Base-by-base conservation (phyloP, 257 asterid genomes). In the Solanum medicagineum region DNA sequence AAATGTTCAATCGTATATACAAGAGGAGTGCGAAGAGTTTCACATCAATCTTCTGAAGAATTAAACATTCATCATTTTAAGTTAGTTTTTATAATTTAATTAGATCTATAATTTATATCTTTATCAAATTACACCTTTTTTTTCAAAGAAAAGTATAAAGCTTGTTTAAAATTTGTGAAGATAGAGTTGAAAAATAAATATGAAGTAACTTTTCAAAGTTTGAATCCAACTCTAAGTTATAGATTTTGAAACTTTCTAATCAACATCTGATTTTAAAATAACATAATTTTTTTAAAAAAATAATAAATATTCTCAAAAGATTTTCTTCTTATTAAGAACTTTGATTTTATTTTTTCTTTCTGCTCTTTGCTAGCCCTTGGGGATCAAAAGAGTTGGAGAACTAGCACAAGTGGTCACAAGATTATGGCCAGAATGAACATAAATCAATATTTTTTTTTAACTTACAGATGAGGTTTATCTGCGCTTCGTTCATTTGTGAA, bases 1-100 rank as follows among this genome's bases (percentile, higher is more conserved):
- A 60, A 1, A n/a, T 59, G 8, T 4, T 0, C 0, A 12, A n/a
- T 59, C 1, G 9, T 1, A 0, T n/a, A 15, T 0, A 0, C 10
- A 10, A n/a, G 3, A 29, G 22, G 10, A 10, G 15, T 59, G 66
- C 4, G 66, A 60, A 10, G 32, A n/a, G 8, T n/a, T 0, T n/a
- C 3, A 0, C 8, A 60, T 60, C 47, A 10, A 10, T 6, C 29
- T 20, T 9, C 20, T 20, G 1, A 20, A 7, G 13, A 2, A 22
- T 59, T 1, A 20, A 3, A 20, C 20, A 1, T 2, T 10, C 1
- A 20, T 24, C 6, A 6, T 20, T 8, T 59, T 59, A 6, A 9
- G 0, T 3, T 59, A 59, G 1, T 1, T 20, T 59, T 0, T 59
- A n/a, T 9, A 0, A 3, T 59, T 59, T 7, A 4, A 10, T 59